phyloP scores from a whole-genome alignment of 768 basidiomycete species.

The Suillus occidentalis region DNA sequence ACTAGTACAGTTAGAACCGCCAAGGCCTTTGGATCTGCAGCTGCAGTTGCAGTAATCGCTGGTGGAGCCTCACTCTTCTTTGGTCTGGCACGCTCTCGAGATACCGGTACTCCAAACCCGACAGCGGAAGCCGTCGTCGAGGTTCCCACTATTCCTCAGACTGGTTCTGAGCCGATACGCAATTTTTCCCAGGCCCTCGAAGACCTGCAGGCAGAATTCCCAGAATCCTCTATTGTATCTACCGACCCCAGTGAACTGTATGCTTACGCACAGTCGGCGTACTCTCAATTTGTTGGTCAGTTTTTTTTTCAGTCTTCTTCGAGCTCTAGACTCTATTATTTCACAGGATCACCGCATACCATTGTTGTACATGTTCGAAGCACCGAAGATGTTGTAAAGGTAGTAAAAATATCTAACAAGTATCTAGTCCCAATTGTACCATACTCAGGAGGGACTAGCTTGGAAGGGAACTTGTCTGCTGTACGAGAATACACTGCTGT shows the following conservation, averaged over 20 bases:
- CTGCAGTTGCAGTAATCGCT: constrained; percentile 7
- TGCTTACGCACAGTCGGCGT: constrained; percentile 62
- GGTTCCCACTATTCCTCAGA: neutral
- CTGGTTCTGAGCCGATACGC: neutral
- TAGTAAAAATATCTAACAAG: constrained; percentile 70
- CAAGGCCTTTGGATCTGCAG: neutral
- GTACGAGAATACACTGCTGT: constrained; percentile 35
- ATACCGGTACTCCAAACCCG: neutral
- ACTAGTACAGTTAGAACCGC: neutral
- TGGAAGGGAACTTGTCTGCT: constrained; percentile 81
- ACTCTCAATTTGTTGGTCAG: constrained; percentile 58
- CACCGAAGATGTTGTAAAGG: constrained; percentile 77
- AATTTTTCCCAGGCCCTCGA: constrained; percentile 47
- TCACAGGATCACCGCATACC: constrained; percentile 14
- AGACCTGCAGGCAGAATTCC: constrained; percentile 45
- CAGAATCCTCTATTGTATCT: constrained; percentile 41
- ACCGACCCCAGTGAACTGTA: constrained; percentile 50
- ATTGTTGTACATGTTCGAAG: constrained; percentile 55
- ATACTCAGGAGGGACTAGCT: constrained; percentile 78
- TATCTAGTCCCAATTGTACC: constrained; percentile 72
- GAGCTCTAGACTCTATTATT: neutral
- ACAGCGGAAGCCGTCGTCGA: neutral
- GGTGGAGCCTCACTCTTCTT: constrained; percentile 12
- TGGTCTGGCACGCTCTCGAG: constrained; percentile 3
- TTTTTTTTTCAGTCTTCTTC: constrained; percentile 32